Evolutionary conservation across 2,329 filamentous ascomycete genomes (phyloP), one percentile per base, ranked within the genome.

Genomic region (Fusarium incarnatum): DNA sequence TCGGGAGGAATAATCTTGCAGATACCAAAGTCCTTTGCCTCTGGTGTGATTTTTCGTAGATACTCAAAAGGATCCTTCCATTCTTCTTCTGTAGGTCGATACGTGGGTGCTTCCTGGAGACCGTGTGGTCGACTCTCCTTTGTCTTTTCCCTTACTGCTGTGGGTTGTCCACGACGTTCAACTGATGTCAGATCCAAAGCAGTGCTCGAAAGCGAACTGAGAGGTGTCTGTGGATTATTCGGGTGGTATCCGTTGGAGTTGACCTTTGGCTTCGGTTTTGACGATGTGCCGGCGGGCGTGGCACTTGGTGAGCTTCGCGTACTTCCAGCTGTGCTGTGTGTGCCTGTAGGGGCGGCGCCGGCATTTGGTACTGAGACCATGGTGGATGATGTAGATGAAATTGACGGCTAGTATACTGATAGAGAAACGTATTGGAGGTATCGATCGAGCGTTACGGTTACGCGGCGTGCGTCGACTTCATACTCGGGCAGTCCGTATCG

Each of bases 1-100:
- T 96, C 93, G 1, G 96, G 96, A 8, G 96, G 96, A 60, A 99
- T 92, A 67, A 99, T 93, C 81, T 98, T 97, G 86, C 94, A 94
- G 56, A 99, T 92, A 53, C 96, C 96, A 81, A 92, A 98, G 75
- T 94, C 89, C 71, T 87, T 88, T 25, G 93, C 96, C 78, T 98
- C 94, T 2, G 93, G 90, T 2, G 91, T 86, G 73, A 99, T 98
- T 81, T 95, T 98, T 78, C 91, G 91, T 75, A 99, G 94, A 77
- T 98, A 99, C 74, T 92, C 92, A 77, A 97, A 90, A 0, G 96
- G 96, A 75, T 99, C 94, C 76, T 91, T 93, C 86, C 96, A 99
- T 80, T 99, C 94, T 73, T 98, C 94, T 73, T 94, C 91, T 0
- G 93, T 97, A 32, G 96, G 96, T 70, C 90, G 87, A 79, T 94